These are phyloP conservation scores for Prunus persica DNA, from an alignment of 306 rosid genomes.

Conservation along the genomic window DNA sequence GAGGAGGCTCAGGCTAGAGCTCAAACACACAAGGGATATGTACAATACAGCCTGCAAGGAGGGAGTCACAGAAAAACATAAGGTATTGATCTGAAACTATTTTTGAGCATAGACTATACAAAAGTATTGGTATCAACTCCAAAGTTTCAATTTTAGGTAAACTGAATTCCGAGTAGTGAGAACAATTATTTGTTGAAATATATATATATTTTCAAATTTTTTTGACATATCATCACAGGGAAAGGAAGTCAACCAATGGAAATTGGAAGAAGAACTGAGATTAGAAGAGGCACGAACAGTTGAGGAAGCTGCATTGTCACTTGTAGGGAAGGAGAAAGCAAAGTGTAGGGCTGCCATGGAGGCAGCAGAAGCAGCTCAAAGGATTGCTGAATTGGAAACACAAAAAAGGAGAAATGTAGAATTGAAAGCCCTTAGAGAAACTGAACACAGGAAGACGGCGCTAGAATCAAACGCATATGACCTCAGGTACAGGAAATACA, in stretches of 20 bases:
- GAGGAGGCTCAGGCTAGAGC: slow-evolving; percentile 77
- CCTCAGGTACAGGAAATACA: slow-evolving; percentile 62
- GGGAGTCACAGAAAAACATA: slow-evolving; percentile 59
- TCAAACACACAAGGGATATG: slow-evolving; percentile 87
- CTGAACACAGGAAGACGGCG: slow-evolving; percentile 33
- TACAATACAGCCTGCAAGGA: slow-evolving; percentile 81
- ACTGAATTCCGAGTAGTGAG: too few relatives aligned
- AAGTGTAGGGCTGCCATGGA: slow-evolving; percentile 58
- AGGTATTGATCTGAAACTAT: slow-evolving; percentile 31
- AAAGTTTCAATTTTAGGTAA: too few relatives aligned
- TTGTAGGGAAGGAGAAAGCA: slow-evolving; percentile 61
- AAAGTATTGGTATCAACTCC: not conserved
- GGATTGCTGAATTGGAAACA: slow-evolving; percentile 56
- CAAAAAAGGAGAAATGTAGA: slow-evolving; percentile 49
- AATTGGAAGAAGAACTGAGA: slow-evolving; percentile 57
- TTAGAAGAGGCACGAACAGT: slow-evolving; percentile 45
- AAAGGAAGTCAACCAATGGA: slow-evolving; percentile 69
- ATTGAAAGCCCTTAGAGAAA: slow-evolving; percentile 37
- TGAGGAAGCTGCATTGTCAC: slow-evolving; percentile 55
- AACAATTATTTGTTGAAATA: not conserved
- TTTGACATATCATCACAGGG: slow-evolving; percentile 38
- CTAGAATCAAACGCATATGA: slow-evolving; percentile 8
- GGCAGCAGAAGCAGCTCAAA: slow-evolving; percentile 63
- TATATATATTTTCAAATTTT: not conserved
- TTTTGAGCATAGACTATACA: too few relatives aligned